Conservation (phyloP, 106 monocot species). For the Gastrodia elata region DNA sequence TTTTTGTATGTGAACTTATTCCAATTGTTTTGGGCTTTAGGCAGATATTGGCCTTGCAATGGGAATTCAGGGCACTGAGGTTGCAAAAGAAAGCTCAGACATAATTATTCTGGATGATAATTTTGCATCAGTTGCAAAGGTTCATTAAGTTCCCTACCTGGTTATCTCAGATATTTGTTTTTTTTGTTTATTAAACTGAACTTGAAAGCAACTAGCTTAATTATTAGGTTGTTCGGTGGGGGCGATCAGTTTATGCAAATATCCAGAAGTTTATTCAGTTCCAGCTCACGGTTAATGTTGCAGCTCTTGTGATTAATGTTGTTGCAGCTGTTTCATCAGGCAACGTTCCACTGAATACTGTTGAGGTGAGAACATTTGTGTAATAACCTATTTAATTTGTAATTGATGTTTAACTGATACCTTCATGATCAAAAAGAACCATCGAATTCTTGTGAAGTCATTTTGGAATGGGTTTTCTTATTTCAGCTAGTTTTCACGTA, state of each 20-base stretch:
- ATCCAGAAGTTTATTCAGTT: conserved; percentile 97
- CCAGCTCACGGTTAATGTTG: conserved; percentile 77
- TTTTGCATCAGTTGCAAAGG: conserved; percentile 68
- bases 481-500: neutral
- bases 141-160: conserved; percentile 4
- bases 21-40: conserved; percentile 15
- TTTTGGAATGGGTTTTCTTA: neutral
- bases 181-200: neutral
- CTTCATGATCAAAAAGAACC: neutral
- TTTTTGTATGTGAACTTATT: neutral
- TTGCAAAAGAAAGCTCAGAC: conserved; percentile 67
- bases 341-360: conserved; percentile 63
- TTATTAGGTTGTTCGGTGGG: conserved; percentile 74
- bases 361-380: conserved; percentile 37
- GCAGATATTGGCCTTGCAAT: conserved; percentile 71
- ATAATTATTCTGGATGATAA: conserved; percentile 83
- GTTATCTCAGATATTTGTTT: neutral
- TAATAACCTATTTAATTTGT: neutral
- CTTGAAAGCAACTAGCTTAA: neutral
- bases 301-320: conserved; percentile 67
- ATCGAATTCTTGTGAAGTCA: neutral
- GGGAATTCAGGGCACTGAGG: conserved; percentile 67
- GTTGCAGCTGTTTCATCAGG: conserved; percentile 66
- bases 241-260: conserved; percentile 66
- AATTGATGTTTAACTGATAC: neutral